These are phyloP conservation scores for Neonectria hederae DNA, from an alignment of 2,329 filamentous ascomycete genomes.

Conservation along the genomic window DNA sequence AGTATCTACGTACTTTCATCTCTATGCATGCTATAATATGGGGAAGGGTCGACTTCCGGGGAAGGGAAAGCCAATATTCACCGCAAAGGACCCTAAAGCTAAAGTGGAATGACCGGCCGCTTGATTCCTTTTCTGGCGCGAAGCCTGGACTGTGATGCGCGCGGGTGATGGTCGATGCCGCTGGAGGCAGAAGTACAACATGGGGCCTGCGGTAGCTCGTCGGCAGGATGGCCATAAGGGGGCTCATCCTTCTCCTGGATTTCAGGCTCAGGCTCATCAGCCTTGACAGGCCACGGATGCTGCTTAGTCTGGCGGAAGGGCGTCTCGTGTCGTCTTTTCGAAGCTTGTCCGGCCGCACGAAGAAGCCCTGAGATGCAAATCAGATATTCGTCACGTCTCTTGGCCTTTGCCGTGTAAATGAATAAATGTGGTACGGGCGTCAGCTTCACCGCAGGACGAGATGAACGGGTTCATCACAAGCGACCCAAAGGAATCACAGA, in stretches of 20 bases:
- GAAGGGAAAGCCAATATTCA: too few relatives aligned
- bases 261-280: conserved; percentile 58
- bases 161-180: too few relatives aligned
- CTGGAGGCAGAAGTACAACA: too few relatives aligned
- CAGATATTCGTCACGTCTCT: neutral
- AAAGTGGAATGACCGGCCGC: too few relatives aligned
- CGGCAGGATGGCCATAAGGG: conserved; percentile 23
- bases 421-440: neutral
- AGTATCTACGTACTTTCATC: too few relatives aligned
- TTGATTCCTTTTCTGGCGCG: too few relatives aligned
- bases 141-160: too few relatives aligned
- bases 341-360: neutral
- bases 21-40: too few relatives aligned
- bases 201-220: neutral
- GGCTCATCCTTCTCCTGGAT: conserved; percentile 36
- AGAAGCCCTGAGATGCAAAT: too few relatives aligned
- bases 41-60: too few relatives aligned
- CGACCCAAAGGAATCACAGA: neutral
- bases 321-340: neutral
- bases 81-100: too few relatives aligned
- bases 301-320: conserved; percentile 44
- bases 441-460: neutral
- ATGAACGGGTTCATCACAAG: neutral
- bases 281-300: conserved; percentile 67
- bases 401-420: neutral